These are phyloP conservation scores for Bremia lactucae DNA, from an alignment of 352 stramenopile genomes.

Conservation along the genomic window DNA sequence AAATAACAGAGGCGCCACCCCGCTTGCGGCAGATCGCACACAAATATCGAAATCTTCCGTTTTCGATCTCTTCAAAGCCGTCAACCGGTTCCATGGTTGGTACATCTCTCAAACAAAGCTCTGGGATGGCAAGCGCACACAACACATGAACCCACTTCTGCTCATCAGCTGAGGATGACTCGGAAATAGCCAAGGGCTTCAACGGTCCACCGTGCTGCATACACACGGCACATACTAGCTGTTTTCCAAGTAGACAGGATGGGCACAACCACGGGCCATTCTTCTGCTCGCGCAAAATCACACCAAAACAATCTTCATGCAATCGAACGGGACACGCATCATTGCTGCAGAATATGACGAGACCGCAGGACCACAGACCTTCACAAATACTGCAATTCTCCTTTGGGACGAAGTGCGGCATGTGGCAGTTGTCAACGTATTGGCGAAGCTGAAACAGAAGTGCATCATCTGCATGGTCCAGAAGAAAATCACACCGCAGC, in stretches of 20 bases:
- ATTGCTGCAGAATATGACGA: slow-evolving; percentile 55
- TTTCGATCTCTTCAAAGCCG: slow-evolving; percentile 78
- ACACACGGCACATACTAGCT: slow-evolving; percentile 62
- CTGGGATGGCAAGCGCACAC: slow-evolving; percentile 75
- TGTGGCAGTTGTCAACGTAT: slow-evolving; percentile 74
- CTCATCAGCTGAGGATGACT: slow-evolving; percentile 23
- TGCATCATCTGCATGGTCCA: slow-evolving; percentile 43
- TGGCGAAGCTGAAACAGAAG: slow-evolving; percentile 47
- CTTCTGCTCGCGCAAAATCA: slow-evolving; percentile 39
- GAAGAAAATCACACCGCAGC: slow-evolving; percentile 46
- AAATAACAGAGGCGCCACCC: slow-evolving; percentile 68
- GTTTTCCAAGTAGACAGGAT: slow-evolving; percentile 60
- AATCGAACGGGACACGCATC: slow-evolving; percentile 52
- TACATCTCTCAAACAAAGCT: slow-evolving; percentile 76
- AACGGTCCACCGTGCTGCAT: slow-evolving; percentile 70
- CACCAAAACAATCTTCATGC: slow-evolving; percentile 79
- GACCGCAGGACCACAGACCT: slow-evolving; percentile 69
- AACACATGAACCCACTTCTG: slow-evolving; percentile 80
- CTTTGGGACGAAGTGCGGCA: slow-evolving; percentile 58
- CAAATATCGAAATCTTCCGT: slow-evolving; percentile 68
- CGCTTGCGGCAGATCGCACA: slow-evolving; percentile 74
- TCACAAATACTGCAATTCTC: slow-evolving; percentile 77
- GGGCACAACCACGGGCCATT: slow-evolving; percentile 66
- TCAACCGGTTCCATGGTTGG: slow-evolving; percentile 75
- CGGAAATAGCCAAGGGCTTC: slow-evolving; percentile 44